These are phyloP conservation scores for Clathrus columnatus DNA, from an alignment of 768 basidiomycete genomes.

Conservation along the genomic window DNA sequence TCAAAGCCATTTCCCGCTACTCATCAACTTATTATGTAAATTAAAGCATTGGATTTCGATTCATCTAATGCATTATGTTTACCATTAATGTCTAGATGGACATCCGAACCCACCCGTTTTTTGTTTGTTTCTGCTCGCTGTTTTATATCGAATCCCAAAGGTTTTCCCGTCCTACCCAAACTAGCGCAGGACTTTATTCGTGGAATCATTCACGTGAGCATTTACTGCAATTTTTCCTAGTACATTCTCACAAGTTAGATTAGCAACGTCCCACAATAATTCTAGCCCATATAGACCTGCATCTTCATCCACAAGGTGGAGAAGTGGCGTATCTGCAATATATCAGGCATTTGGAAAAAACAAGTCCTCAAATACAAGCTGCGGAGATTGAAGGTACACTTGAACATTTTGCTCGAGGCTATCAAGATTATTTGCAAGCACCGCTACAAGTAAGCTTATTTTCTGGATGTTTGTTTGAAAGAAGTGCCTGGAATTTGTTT, in stretches of 20 bases:
- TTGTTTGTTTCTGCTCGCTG: conserved; percentile 83
- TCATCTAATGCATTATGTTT: conserved; percentile 76
- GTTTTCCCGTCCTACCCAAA: conserved; percentile 94
- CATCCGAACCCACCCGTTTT: conserved; percentile 85
- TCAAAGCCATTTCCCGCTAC: conserved; percentile 11
- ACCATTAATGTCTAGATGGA: conserved; percentile 78
- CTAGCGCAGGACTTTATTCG: conserved; percentile 86
- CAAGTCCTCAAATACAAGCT: conserved; percentile 59
- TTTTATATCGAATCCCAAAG: conserved; percentile 93
- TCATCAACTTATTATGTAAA: conserved; percentile 13
- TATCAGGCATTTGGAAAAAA: conserved; percentile 71
- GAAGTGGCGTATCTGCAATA: conserved; percentile 88
- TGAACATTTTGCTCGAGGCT: conserved; percentile 85
- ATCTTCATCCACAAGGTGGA: conserved; percentile 71
- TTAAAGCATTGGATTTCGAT: conserved; percentile 80
- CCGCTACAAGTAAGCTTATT: conserved; percentile 65
- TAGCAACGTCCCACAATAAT: conserved; percentile 85
- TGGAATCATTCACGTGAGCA: conserved; percentile 74
- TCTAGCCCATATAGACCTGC: conserved; percentile 56
- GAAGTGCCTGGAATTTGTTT: background rate
- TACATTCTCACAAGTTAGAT: conserved; percentile 15
- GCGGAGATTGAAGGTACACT: conserved; percentile 62
- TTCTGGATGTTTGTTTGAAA: conserved; percentile 8
- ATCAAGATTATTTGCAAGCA: conserved; percentile 92
- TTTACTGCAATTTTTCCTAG: background rate